phyloP scores from a whole-genome alignment of 441 rosid species.

The Aleurites moluccanus region DNA sequence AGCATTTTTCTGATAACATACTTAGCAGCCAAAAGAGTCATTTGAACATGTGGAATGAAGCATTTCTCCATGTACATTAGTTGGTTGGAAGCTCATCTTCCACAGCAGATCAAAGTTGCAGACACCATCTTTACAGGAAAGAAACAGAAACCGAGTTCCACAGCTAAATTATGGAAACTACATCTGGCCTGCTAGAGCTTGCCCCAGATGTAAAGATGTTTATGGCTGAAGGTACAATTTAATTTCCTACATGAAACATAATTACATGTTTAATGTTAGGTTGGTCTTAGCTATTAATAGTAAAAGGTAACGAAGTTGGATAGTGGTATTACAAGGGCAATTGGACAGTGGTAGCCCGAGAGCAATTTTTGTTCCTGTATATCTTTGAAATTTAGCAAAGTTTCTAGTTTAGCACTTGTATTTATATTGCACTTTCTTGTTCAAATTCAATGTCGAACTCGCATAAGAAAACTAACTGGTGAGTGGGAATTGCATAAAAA shows the following conservation, averaged over 20 bases:
- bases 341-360: no score
- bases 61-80: slow-evolving; percentile 21
- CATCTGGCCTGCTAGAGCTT: slow-evolving; percentile 24
- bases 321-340: slow-evolving; percentile 15
- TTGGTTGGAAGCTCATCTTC: slow-evolving; percentile 19
- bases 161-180: not conserved
- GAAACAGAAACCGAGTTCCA: slow-evolving; percentile 19
- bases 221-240: slow-evolving; percentile 20
- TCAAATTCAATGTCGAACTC: slow-evolving; percentile 1
- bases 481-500: not conserved
- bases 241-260: slow-evolving; percentile 12
- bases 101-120: slow-evolving; percentile 16
- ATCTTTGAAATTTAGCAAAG: slow-evolving; percentile 9
- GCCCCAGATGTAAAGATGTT: slow-evolving; percentile 31
- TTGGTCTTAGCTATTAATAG: slow-evolving; percentile 1
- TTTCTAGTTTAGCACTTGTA: slow-evolving; percentile 13
- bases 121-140: slow-evolving; percentile 17
- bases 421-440: slow-evolving; percentile 1
- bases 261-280: slow-evolving; percentile 22
- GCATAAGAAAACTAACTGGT: not conserved
- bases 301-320: slow-evolving; percentile 11
- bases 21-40: slow-evolving; percentile 35
- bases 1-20: slow-evolving; percentile 35
- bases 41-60: slow-evolving; percentile 35
- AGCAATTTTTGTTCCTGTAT: slow-evolving; percentile 32